These are phyloP conservation scores for Holtermannia corniformis DNA, from an alignment of 768 basidiomycete species.

Conservation along the genomic window DNA sequence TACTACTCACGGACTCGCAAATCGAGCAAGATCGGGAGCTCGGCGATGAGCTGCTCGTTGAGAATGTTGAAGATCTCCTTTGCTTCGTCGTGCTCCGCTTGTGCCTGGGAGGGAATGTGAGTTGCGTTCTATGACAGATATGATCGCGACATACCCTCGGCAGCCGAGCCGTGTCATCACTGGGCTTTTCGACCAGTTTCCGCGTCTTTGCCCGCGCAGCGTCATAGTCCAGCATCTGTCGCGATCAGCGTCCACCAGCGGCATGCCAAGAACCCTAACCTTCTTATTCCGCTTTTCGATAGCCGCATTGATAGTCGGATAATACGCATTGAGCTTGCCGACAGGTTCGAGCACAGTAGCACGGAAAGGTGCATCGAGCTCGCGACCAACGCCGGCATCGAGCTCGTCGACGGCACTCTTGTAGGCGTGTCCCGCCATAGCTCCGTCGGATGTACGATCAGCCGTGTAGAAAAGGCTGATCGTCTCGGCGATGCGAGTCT, in stretches of 20 bases:
- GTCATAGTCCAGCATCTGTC: slow-evolving; percentile 87
- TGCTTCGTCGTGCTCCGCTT: slow-evolving; percentile 90
- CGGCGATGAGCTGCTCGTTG: slow-evolving; percentile 81
- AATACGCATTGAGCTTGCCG: slow-evolving; percentile 93
- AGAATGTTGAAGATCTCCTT: slow-evolving; percentile 89
- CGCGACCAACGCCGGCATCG: slow-evolving; percentile 69
- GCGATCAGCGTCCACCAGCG: neutral
- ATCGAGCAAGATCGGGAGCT: slow-evolving; percentile 85
- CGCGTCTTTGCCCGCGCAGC: slow-evolving; percentile 79
- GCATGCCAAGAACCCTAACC: slow-evolving; percentile 44
- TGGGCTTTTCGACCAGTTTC: slow-evolving; percentile 82
- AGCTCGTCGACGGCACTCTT: slow-evolving; percentile 89
- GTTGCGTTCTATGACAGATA: neutral
- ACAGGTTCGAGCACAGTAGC: slow-evolving; percentile 91
- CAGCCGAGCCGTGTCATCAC: slow-evolving; percentile 83
- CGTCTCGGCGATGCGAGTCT: slow-evolving; percentile 84
- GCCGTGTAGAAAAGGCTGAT: slow-evolving; percentile 75
- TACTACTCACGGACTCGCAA: slow-evolving; percentile 60
- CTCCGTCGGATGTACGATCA: slow-evolving; percentile 55
- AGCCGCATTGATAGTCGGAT: slow-evolving; percentile 84
- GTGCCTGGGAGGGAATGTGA: slow-evolving; percentile 51
- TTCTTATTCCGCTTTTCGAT: slow-evolving; percentile 94
- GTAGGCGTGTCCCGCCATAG: slow-evolving; percentile 95
- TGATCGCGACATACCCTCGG: slow-evolving; percentile 53
- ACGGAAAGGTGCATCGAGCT: slow-evolving; percentile 86